Conservation (phyloP, 768 basidiomycete species). For the Suillus subluteus region DNA sequence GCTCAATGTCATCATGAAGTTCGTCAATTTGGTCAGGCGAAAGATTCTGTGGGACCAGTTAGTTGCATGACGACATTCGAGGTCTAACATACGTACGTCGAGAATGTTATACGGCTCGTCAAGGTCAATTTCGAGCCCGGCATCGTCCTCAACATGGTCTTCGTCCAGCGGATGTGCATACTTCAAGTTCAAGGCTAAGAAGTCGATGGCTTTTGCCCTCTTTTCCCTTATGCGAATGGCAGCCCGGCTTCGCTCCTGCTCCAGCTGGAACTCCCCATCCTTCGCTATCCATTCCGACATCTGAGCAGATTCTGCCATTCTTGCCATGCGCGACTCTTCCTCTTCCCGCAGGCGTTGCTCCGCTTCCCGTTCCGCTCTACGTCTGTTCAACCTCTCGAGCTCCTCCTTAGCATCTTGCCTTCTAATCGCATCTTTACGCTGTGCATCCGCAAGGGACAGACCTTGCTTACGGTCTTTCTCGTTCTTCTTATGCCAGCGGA, state of each 20-base stretch:
- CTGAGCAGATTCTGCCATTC: slow-evolving; percentile 91
- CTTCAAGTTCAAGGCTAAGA: slow-evolving; percentile 92
- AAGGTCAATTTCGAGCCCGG: slow-evolving; percentile 94
- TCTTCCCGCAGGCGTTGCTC: slow-evolving; percentile 89
- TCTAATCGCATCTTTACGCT: slow-evolving; percentile 76
- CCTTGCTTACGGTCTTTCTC: slow-evolving; percentile 95
- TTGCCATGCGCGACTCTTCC: slow-evolving; percentile 87
- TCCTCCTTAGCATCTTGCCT: slow-evolving; percentile 95
- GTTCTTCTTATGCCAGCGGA: slow-evolving; percentile 98
- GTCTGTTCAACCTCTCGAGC: slow-evolving; percentile 85
- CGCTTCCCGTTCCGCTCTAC: slow-evolving; percentile 90
- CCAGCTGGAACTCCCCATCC: slow-evolving; percentile 96
- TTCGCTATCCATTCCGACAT: slow-evolving; percentile 99
- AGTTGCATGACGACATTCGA: not conserved
- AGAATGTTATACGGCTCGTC: slow-evolving; percentile 99
- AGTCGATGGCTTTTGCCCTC: slow-evolving; percentile 98
- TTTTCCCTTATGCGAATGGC: slow-evolving; percentile 95
- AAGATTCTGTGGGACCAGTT: slow-evolving; percentile 61
- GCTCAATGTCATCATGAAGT: slow-evolving; percentile 91
- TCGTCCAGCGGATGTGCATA: slow-evolving; percentile 78
- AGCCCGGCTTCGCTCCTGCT: slow-evolving; percentile 89
- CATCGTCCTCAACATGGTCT: slow-evolving; percentile 79
- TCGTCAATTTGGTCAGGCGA: slow-evolving; percentile 89
- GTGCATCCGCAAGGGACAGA: slow-evolving; percentile 75
- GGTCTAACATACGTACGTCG: slow-evolving; percentile 60